Conservation (phyloP, 225 moss, liverwort and hornwort species). For the Polytrichum commune region DNA sequence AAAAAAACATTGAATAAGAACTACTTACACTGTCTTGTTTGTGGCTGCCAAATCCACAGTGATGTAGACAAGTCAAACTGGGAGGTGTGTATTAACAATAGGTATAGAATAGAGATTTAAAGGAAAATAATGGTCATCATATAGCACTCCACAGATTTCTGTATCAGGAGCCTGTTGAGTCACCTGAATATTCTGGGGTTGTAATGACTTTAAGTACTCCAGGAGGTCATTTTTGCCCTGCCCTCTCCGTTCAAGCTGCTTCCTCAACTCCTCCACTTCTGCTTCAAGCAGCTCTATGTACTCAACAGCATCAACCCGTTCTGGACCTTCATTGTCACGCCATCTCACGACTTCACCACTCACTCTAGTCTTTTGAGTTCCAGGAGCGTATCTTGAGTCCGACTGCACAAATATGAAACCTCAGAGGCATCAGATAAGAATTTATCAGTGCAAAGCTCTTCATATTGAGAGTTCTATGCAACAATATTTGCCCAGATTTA, state of each 20-base stretch:
- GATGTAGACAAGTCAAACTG: too few relatives aligned
- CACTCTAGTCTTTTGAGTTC: conserved; percentile 78
- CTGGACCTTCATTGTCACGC: conserved; percentile 73
- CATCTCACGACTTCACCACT: conserved; percentile 84
- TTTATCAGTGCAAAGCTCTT: too few relatives aligned
- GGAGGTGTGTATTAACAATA: too few relatives aligned
- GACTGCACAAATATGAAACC: conserved; percentile 21
- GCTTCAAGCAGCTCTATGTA: conserved; percentile 90
- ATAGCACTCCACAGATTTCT: too few relatives aligned
- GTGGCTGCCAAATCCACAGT: too few relatives aligned
- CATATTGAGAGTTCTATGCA: too few relatives aligned
- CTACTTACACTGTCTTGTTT: too few relatives aligned
- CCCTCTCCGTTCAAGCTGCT: conserved; percentile 68
- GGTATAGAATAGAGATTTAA: too few relatives aligned
- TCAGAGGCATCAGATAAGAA: not conserved
- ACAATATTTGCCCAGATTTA: too few relatives aligned
- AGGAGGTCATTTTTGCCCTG: conserved; percentile 76
- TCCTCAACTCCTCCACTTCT: conserved; percentile 76
- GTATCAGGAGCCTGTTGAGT: not conserved
- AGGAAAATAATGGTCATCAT: too few relatives aligned
- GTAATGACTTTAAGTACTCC: conserved; percentile 79
- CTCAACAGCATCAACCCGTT: conserved; percentile 73
- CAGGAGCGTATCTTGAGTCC: conserved; percentile 55
- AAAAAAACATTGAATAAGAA: too few relatives aligned
- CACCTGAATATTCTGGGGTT: conserved; percentile 92